Evolutionary conservation across 345 rosid species (phyloP).

Genomic region (Brassica napus): DNA sequence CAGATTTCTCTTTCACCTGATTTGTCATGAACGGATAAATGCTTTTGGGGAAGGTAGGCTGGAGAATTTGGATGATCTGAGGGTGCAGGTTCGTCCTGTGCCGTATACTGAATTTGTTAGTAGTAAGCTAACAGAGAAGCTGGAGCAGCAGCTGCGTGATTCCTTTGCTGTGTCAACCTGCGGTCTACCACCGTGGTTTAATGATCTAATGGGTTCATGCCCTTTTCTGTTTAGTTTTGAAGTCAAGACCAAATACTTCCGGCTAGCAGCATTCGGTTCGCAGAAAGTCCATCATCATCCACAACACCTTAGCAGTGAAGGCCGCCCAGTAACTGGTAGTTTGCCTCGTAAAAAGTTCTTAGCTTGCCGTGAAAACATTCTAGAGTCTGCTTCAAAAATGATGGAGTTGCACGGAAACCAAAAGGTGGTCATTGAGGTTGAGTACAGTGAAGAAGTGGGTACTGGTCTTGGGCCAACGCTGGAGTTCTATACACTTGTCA

Average conservation of each 20-base stretch:
- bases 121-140: slow-evolving; percentile 83
- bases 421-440: slow-evolving; percentile 76
- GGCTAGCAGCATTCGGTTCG: slow-evolving; percentile 74
- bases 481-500: slow-evolving; percentile 87
- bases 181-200: slow-evolving; percentile 88
- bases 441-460: slow-evolving; percentile 90
- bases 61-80: slow-evolving; percentile 63
- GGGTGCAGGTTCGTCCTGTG: slow-evolving; percentile 51
- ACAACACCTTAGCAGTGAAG: slow-evolving; percentile 50
- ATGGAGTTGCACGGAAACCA: slow-evolving; percentile 64
- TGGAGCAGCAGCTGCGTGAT: slow-evolving; percentile 92
- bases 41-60: slow-evolving; percentile 68
- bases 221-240: slow-evolving; percentile 91
- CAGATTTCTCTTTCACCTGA: slow-evolving; percentile 64
- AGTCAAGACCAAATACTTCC: slow-evolving; percentile 71
- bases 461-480: slow-evolving; percentile 98
- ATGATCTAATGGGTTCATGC: slow-evolving; percentile 77
- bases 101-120: slow-evolving; percentile 70
- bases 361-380: slow-evolving; percentile 67
- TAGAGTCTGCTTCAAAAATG: slow-evolving; percentile 81
- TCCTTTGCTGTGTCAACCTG: slow-evolving; percentile 63
- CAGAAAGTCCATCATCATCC: slow-evolving; percentile 46
- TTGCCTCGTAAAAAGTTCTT: slow-evolving; percentile 70
- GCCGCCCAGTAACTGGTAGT: slow-evolving; percentile 47
- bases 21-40: slow-evolving; percentile 49